Evolutionary conservation across 1,284 basidiomycete genomes (phyloP), one percentile per base, ranked within the genome.

Genomic region (Melampsora allii-populina): DNA sequence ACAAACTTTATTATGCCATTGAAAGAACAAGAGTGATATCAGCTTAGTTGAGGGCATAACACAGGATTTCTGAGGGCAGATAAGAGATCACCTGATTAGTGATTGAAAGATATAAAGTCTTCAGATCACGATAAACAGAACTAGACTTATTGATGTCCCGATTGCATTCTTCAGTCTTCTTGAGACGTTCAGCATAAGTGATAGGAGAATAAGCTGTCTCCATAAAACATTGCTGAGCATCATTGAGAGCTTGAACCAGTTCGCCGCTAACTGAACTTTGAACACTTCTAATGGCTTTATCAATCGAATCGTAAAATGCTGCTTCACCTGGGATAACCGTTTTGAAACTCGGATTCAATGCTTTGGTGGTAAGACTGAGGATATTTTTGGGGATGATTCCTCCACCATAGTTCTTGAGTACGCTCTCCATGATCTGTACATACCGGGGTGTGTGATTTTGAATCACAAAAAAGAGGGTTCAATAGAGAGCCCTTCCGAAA

Each of bases 221-320:
- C 53, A 63, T 65, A 60, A 73, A 73, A 65, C 69, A 73, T 65
- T 58, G 39, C 21, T 42, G 53, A 31, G 69, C 69, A 42, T 73
- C 69, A 17, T 73, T 63, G 27, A 73, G 63, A 56, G 69, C 69
- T 39, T 65, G 63, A 14, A 73, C 63, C 21, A 73, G 58, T 59
- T 56, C 50, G 7, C 69, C 63, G 21, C 46, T 53, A 31, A 73
- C 63, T 6, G 69, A 53, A 48, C 36, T 50, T 60, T 73, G 69
- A 31, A 73, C 63, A 60, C 69, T 73, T 24, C 27, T 33, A 12
- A 73, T 73, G n/a, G 69, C 69, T 19, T 42, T 29, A 24, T 66
- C 42, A 19, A 73, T 58, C 10, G 63, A 50, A 21, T 46, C 39
- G 53, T 56, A 66, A 33, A 73, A 48, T 17, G 33, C 29, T 7